These are phyloP conservation scores for Panaeolus papilionaceus DNA, from an alignment of 768 basidiomycete species.

Conservation along the genomic window DNA sequence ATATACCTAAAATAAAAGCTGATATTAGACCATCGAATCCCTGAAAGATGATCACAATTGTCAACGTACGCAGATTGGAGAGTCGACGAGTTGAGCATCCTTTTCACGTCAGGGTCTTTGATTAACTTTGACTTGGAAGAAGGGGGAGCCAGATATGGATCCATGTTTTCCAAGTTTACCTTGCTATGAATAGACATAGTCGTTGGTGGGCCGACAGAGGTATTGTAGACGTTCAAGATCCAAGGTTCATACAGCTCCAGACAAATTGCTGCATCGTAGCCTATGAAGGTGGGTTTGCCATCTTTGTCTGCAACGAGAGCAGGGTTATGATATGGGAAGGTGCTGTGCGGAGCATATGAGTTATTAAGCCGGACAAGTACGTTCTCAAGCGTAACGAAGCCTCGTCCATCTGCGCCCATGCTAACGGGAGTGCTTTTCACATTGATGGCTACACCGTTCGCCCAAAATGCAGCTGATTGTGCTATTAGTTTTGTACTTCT, in stretches of 20 bases:
- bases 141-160: background rate
- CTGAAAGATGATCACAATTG: background rate
- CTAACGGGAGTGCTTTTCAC: constrained; percentile 29
- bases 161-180: background rate
- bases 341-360: constrained; percentile 35
- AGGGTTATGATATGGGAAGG: constrained; percentile 30
- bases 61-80: constrained; percentile 13
- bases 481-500: background rate
- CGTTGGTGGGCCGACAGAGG: constrained; percentile 36
- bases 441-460: constrained; percentile 38
- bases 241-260: constrained; percentile 45
- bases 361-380: constrained; percentile 42
- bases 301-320: constrained; percentile 27
- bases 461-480: constrained; percentile 34
- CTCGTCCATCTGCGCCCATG: constrained; percentile 32
- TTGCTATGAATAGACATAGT: constrained; percentile 21
- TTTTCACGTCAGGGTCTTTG: background rate
- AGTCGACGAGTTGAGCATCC: constrained; percentile 6
- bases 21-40: background rate
- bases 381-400: constrained; percentile 39
- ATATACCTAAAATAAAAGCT: constrained; percentile 25
- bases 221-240: constrained; percentile 43
- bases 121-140: background rate
- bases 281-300: constrained; percentile 37
- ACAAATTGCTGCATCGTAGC: constrained; percentile 44